Evolutionary conservation across 768 basidiomycete genomes (phyloP).

Genomic region (Calocybe indica): DNA sequence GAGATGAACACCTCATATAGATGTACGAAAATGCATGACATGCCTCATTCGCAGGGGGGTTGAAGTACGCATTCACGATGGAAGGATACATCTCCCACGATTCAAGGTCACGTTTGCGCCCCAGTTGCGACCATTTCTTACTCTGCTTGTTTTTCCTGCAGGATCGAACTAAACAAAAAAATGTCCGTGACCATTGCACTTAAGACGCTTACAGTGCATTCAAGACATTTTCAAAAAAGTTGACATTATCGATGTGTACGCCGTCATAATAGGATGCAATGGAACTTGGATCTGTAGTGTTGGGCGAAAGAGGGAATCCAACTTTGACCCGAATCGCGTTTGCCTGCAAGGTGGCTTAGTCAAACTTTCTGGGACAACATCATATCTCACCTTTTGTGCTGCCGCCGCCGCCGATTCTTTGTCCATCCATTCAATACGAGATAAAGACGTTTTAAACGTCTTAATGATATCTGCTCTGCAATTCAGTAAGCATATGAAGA

Average conservation of each 20-base stretch:
- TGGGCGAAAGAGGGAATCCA: slow-evolving; percentile 85
- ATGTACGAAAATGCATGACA: slow-evolving; percentile 5
- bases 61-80: slow-evolving; percentile 85
- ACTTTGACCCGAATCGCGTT: slow-evolving; percentile 85
- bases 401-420: slow-evolving; percentile 73
- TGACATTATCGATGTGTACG: slow-evolving; percentile 58
- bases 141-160: slow-evolving; percentile 51
- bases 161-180: neutral
- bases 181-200: neutral
- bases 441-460: slow-evolving; percentile 76
- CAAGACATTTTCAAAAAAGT: slow-evolving; percentile 84
- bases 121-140: slow-evolving; percentile 73
- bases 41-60: slow-evolving; percentile 84
- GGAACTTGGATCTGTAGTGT: slow-evolving; percentile 66
- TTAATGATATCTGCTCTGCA: slow-evolving; percentile 60
- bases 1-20: neutral
- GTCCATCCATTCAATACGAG: slow-evolving; percentile 89
- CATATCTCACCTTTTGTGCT: slow-evolving; percentile 61
- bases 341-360: slow-evolving; percentile 37
- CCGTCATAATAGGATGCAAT: slow-evolving; percentile 68
- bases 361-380: neutral
- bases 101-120: slow-evolving; percentile 57
- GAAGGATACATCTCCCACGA: slow-evolving; percentile 88
- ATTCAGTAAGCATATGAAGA: neutral
- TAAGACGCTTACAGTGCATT: slow-evolving; percentile 40